Evolutionary conservation across 139 green algal genomes (phyloP).

Genomic region (Spirogloea muscicola): DNA sequence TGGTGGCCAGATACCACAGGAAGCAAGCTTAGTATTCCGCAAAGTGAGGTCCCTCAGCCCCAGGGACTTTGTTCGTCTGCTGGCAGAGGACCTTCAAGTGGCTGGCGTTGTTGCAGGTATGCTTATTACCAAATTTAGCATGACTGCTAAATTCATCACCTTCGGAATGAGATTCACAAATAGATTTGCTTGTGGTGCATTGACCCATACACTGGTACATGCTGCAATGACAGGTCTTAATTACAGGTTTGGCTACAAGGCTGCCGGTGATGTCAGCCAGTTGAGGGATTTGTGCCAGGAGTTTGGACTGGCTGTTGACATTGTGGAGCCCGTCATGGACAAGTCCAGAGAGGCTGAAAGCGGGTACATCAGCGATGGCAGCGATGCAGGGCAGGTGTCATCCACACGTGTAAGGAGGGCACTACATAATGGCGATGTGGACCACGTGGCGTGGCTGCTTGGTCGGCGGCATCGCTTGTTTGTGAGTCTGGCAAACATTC

Average conservation of each 20-base stretch:
- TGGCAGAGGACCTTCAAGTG: conserved; percentile 68
- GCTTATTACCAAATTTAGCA: no score
- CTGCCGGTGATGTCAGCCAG: conserved; percentile 60
- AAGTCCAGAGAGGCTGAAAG: conserved; percentile 2
- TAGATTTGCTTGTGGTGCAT: no score
- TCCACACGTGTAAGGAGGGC: conserved; percentile 22
- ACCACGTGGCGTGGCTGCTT: conserved; percentile 10
- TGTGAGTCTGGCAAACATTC: not conserved
- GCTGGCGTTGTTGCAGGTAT: conserved; percentile 74
- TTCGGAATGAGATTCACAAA: no score
- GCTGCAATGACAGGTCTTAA: conserved; percentile 68
- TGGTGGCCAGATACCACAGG: conserved; percentile 48
- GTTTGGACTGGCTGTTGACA: conserved; percentile 2
- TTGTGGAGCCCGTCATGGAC: conserved; percentile 28
- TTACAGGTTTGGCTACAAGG: conserved; percentile 86
- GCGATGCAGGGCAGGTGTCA: conserved; percentile 12
- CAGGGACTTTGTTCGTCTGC: conserved; percentile 75
- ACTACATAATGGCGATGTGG: conserved; percentile 12
- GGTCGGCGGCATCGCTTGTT: conserved; percentile 12
- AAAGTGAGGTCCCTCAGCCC: conserved; percentile 69
- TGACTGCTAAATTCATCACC: no score
- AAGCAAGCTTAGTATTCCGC: conserved; percentile 76
- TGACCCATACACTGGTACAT: no score
- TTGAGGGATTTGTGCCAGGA: conserved; percentile 2
- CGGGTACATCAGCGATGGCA: not conserved